Evolutionary conservation across 169 alveolate species (phyloP), one percentile per base, ranked within the genome.

Genomic region (Plasmodium chabaudi): DNA sequence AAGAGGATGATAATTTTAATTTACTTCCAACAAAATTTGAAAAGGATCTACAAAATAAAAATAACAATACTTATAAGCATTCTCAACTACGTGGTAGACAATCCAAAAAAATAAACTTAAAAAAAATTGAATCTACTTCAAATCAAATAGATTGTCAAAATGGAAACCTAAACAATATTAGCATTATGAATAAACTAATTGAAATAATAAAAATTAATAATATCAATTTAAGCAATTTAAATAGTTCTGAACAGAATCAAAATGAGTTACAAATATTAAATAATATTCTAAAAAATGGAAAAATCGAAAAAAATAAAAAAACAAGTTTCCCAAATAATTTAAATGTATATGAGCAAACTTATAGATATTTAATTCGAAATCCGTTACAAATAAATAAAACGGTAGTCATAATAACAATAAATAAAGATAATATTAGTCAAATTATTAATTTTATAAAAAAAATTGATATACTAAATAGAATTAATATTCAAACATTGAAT

Each of bases 361-460:
- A 79, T 71, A n/a, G 89, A 1, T 79, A 79, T 53, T 49, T 79
- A 79, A 79, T 64, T 0, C 19, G 59, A 25, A 79, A 79, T 51
- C 89, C 89, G 0, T 53, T 79, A 39, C 89, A 79, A 79, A 67
- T 79, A 53, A 79, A 79, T 44, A 79, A 79, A 60, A 25, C 89
- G 1, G 61, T 86, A 10, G 87, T 93, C 9, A 82, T 93, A n/a
- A 71, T 93, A 9, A 94, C 93, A 19, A 91, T 94, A 9, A 92
- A 92, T 47, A 93, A 92, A 77, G 95, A 93, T 56, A 72, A 92
- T 49, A 92, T 92, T 34, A 67, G 92, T 46, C 96, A 93, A 67
- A 92, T 93, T 19, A 46, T 93, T 13, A 60, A 59, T 13, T 91
- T 89, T 68, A 63, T 93, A 34, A 63, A 68, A 56, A 65, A 73